Conservation (phyloP, 2,329 filamentous ascomycete genomes). For the Sclerotinia sclerotiorum region DNA sequence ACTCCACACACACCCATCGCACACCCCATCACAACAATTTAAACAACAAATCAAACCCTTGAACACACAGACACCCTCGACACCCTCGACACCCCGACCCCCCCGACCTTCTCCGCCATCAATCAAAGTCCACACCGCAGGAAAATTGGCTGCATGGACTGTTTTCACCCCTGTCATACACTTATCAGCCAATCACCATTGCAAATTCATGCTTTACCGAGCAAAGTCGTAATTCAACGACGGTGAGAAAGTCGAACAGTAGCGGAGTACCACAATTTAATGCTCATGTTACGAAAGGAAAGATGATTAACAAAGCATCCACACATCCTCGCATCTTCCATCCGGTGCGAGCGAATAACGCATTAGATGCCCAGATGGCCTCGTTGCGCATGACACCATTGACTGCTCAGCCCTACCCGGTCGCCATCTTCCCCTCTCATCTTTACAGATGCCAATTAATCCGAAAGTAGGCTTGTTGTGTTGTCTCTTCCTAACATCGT, state of each 20-base stretch:
- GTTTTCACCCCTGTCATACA: slow-evolving; percentile 23
- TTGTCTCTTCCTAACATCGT: neutral
- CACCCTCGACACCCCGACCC: neutral
- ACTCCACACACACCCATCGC: slow-evolving; percentile 12
- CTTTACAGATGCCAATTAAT: slow-evolving; percentile 18
- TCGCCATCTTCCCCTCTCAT: slow-evolving; percentile 18
- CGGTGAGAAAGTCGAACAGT: slow-evolving; percentile 24
- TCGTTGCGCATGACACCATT: slow-evolving; percentile 25
- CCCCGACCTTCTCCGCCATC: slow-evolving; percentile 22
- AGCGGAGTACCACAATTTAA: slow-evolving; percentile 17
- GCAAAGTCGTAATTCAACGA: slow-evolving; percentile 23
- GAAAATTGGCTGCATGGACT: slow-evolving; percentile 23
- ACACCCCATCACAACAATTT: neutral
- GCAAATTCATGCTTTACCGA: slow-evolving; percentile 23
- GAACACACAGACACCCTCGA: slow-evolving; percentile 5
- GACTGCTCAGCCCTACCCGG: slow-evolving; percentile 35
- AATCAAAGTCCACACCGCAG: slow-evolving; percentile 28
- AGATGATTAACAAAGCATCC: slow-evolving; percentile 12
- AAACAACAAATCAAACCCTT: neutral
- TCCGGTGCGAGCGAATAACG: slow-evolving; percentile 21
- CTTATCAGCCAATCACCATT: slow-evolving; percentile 16
- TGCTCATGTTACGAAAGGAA: slow-evolving; percentile 1
- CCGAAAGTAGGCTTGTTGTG: slow-evolving; percentile 10
- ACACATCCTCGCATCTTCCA: slow-evolving; percentile 7
- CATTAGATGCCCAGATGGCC: slow-evolving; percentile 10